These are phyloP conservation scores for Nephelium lappaceum DNA, from an alignment of 345 rosid genomes.

Conservation along the genomic window DNA sequence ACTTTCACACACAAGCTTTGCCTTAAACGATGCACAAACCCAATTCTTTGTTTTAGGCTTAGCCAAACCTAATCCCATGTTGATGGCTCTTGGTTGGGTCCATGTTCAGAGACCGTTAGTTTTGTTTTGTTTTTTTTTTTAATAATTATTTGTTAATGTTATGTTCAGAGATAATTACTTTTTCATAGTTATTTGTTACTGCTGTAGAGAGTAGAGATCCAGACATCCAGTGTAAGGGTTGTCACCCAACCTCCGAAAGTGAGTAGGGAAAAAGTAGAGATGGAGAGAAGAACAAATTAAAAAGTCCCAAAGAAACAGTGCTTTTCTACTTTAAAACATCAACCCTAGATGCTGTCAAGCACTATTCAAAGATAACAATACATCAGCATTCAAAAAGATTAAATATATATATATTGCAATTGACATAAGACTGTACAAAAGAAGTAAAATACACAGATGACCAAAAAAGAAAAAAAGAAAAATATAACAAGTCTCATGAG, in stretches of 20 bases:
- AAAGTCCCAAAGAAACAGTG: background rate
- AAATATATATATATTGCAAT: background rate
- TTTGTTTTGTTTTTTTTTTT: background rate
- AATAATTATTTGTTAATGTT: background rate
- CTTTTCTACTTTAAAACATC: slow-evolving; percentile 15
- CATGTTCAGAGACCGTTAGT: background rate
- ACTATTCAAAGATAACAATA: slow-evolving; percentile 1
- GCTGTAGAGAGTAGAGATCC: background rate
- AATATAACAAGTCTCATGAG: background rate
- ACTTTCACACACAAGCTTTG: slow-evolving; percentile 25
- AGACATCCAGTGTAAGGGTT: slow-evolving; percentile 5
- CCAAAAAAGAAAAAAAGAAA: background rate
- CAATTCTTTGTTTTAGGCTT: background rate
- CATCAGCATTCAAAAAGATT: slow-evolving; percentile 4
- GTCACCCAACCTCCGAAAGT: background rate
- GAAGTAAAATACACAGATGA: background rate
- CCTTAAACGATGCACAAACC: slow-evolving; percentile 30
- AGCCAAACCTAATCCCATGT: slow-evolving; percentile 19
- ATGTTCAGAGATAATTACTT: no score
- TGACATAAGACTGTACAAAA: slow-evolving; percentile 10
- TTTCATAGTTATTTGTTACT: background rate
- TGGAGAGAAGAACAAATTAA: background rate
- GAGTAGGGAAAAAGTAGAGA: background rate
- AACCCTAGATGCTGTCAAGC: slow-evolving; percentile 29
- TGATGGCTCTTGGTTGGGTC: slow-evolving; percentile 13